phyloP scores from a whole-genome alignment of 306 rosid genomes.

The Cicer pinnatifidum region DNA sequence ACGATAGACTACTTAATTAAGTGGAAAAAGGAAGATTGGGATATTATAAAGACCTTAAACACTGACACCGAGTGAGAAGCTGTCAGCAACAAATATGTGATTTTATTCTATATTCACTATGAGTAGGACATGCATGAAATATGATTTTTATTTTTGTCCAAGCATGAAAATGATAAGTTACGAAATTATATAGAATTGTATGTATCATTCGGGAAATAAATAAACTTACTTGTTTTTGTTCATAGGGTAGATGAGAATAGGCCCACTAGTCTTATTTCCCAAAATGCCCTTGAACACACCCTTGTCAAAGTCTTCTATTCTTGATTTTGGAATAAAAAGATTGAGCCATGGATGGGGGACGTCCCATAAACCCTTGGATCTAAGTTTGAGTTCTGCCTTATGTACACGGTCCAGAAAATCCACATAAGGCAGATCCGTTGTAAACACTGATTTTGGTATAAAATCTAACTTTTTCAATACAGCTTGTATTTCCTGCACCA shows the following conservation, averaged over 20 bases:
- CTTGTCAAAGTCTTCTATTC: constrained; percentile 74
- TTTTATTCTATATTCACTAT: constrained; percentile 14
- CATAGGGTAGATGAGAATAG: constrained; percentile 96
- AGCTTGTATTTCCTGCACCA: constrained; percentile 66
- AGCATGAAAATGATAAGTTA: constrained; percentile 24
- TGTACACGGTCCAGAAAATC: constrained; percentile 95
- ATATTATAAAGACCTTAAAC: constrained; percentile 18
- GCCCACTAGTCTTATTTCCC: constrained; percentile 92
- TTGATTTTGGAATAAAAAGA: constrained; percentile 91
- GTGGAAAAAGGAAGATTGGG: no score
- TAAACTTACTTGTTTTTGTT: constrained; percentile 80
- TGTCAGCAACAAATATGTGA: constrained; percentile 40
- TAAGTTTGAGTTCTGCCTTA: constrained; percentile 89
- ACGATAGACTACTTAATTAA: no score
- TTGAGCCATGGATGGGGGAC: constrained; percentile 99
- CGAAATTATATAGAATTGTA: not conserved
- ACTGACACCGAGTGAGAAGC: constrained; percentile 41
- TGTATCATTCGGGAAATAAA: constrained; percentile 29
- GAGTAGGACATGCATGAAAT: constrained; percentile 35
- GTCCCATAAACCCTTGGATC: constrained; percentile 87
- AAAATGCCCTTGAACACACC: constrained; percentile 94
- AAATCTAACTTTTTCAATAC: constrained; percentile 65
- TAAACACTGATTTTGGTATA: constrained; percentile 73
- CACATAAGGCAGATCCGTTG: constrained; percentile 80
- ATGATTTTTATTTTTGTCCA: constrained; percentile 22